A percentile compares a stretch with the other conserved stretches of the same genome.
Evolutionary conservation across 495 filamentous ascomycete species (phyloP).

Genomic region (Penicillium goetzii): DNA sequence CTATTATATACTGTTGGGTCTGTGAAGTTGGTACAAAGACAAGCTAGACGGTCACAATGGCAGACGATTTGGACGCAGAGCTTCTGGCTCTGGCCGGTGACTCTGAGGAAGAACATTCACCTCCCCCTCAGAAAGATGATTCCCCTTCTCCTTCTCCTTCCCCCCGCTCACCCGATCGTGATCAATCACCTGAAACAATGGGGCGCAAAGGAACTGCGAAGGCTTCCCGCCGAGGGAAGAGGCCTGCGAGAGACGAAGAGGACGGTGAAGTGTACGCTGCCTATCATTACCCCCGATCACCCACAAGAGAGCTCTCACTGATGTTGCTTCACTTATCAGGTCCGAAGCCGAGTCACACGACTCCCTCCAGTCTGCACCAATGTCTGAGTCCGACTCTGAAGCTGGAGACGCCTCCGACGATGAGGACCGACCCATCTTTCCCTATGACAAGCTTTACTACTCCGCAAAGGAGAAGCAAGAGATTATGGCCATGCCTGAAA

Average conservation of each 20-base stretch:
- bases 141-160: constrained; percentile 45
- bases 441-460: constrained; percentile 85
- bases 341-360: constrained; percentile 68
- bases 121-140: constrained; percentile 38
- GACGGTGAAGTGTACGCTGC: constrained; percentile 83
- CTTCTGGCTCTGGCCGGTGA: constrained; percentile 83
- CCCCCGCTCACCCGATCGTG: constrained; percentile 38
- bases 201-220: constrained; percentile 55
- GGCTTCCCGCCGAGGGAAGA: constrained; percentile 46
- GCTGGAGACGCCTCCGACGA: constrained; percentile 54
- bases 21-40: neutral
- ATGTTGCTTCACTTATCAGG: constrained; percentile 39
- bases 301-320: constrained; percentile 13
- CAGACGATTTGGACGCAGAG: constrained; percentile 83
- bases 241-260: constrained; percentile 61
- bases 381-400: constrained; percentile 76
- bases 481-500: constrained; percentile 86
- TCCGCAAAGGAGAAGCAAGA: constrained; percentile 76
- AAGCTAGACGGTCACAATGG: constrained; percentile 42
- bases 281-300: neutral
- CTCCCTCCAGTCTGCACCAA: constrained; percentile 81
- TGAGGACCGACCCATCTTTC: constrained; percentile 69
- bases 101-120: constrained; percentile 59
- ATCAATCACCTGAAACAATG: constrained; percentile 40
- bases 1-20: constrained; percentile 1